A percentile compares a stretch with the other conserved stretches of the same genome.
These are phyloP conservation scores for Didymella keratinophila DNA, from an alignment of 2,329 filamentous ascomycete species.

Conservation along the genomic window DNA sequence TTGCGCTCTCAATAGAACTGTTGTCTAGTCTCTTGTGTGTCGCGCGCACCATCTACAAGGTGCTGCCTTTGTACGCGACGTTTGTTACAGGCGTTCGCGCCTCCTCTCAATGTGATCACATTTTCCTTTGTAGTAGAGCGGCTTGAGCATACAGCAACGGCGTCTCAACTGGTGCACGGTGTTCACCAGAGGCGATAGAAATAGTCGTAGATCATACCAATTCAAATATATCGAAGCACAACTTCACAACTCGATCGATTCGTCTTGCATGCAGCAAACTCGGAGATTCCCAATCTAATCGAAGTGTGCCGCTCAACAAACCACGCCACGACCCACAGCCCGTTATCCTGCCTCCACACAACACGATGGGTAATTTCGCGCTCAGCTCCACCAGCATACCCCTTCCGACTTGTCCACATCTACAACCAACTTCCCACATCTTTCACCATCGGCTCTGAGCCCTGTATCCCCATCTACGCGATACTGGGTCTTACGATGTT, in stretches of 20 bases:
- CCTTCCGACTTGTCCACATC: neutral
- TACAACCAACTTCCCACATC: neutral
- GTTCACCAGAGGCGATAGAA: neutral
- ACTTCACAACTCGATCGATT: neutral
- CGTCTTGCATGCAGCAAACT: neutral
- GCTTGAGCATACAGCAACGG: neutral
- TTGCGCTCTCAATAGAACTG: neutral
- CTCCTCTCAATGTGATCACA: neutral
- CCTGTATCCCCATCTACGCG: neutral
- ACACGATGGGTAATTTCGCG: neutral
- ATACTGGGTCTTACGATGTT: constrained; percentile 2
- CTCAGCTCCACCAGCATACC: constrained; percentile 1
- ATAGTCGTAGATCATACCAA: constrained; percentile 2
- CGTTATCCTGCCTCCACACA: neutral
- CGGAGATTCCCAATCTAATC: neutral
- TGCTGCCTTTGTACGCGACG: constrained; percentile 6
- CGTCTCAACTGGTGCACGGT: neutral
- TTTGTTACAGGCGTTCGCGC: constrained; percentile 1
- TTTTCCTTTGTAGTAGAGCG: constrained; percentile 6
- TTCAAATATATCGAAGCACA: neutral
- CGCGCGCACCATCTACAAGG: neutral
- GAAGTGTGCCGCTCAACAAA: neutral
- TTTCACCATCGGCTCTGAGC: neutral
- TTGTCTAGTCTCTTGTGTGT: neutral
- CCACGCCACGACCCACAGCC: neutral